Base-by-base conservation (phyloP, 2,329 filamentous ascomycete genomes). In the Ophiocordyceps sinensis region DNA sequence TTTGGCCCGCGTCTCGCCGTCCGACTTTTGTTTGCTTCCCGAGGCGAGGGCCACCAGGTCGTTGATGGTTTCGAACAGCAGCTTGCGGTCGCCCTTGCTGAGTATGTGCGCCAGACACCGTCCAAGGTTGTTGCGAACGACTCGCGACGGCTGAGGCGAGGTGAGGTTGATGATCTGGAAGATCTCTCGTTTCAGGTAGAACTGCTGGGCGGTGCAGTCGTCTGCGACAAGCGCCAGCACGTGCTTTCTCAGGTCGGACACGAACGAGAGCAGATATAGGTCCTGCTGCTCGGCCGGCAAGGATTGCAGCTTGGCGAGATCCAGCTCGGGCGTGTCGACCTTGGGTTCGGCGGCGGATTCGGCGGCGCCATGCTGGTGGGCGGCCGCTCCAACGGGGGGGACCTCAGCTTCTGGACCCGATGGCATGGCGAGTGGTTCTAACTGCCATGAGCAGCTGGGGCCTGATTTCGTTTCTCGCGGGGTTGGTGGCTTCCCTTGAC, bases 221-320 rank as follows among this genome's bases (percentile, higher is more conserved):
- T 94, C 85, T 46, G 78, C 70, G 41, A 78, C 75, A 37, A 96
- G 73, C 14, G 67, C 67, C 41, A 79, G 71, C 36, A 94, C 83
- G 70, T 95, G 84, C 51, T 82, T 82, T 47, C 79, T 81, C 42
- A 98, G 71, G 45, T 82, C 77, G 26, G 87, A 82, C 30, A 88
- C 82, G 57, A 93, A 95, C 23, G 81, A 93, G 45, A 98, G 72
- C 47, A 98, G 75, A 61, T 91, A 93, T 12, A 98, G 76, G 54
- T 95, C 88, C 63, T 98, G 91, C 61, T 98, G 91, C 65, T 98
- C 91, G 41, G 85, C 78, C 36, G 89, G 85, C 37, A 96, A 76
- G 40, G 84, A 74, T 62, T 94, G 82, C 38, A 98, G 79, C 70
- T 94, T 94, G 53, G 79, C 67, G 51, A 94, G 66, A 58, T 98